These are phyloP conservation scores for Globisporangium takayamanum DNA, from an alignment of 352 stramenopile species.

Conservation along the genomic window DNA sequence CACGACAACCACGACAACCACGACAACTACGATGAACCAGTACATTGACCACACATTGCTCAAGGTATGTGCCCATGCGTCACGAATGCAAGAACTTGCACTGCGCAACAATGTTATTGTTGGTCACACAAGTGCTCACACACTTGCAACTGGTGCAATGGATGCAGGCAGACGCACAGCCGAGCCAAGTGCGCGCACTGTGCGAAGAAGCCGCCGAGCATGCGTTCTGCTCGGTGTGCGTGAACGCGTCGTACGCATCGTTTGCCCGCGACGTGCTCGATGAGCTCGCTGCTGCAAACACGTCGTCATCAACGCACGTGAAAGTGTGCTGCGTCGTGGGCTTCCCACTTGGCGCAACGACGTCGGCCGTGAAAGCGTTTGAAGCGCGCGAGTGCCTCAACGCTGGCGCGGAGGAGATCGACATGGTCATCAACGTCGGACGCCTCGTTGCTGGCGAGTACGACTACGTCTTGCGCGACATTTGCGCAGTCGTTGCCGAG, in stretches of 20 bases:
- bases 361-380: constrained; percentile 58
- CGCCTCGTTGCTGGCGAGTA: constrained; percentile 52
- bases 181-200: constrained; percentile 52
- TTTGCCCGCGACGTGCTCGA: constrained; percentile 59
- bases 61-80: constrained; percentile 29
- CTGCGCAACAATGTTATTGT: constrained; percentile 4
- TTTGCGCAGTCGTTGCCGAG: constrained; percentile 55
- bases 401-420: constrained; percentile 77
- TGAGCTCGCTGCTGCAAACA: constrained; percentile 30
- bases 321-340: constrained; percentile 82
- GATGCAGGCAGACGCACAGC: constrained; percentile 49
- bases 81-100: not conserved
- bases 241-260: constrained; percentile 70
- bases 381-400: constrained; percentile 61
- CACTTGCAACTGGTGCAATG: constrained; percentile 2
- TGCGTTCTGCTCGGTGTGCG: constrained; percentile 73
- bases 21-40: constrained; percentile 35
- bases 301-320: constrained; percentile 16
- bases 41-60: constrained; percentile 81
- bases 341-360: constrained; percentile 67
- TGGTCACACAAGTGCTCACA: not conserved
- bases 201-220: constrained; percentile 66
- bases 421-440: constrained; percentile 85
- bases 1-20: not conserved
- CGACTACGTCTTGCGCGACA: constrained; percentile 73